Evolutionary conservation across 371 early-diverging fungal species (phyloP), one percentile per base, ranked within the genome.

Genomic region (Mortierella sp.): DNA sequence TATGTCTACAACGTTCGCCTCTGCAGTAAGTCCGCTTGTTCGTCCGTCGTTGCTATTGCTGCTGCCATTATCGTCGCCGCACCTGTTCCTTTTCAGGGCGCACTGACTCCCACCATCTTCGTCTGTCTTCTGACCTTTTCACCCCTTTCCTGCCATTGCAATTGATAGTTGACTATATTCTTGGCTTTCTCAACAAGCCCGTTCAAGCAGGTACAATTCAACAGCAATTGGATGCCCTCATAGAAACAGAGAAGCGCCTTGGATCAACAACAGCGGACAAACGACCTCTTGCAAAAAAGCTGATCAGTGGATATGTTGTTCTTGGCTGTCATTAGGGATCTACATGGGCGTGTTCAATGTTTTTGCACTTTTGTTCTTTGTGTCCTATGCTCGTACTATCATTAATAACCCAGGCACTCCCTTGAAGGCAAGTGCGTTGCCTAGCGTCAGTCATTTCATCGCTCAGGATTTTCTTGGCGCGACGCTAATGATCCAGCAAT

Each of bases 1-100:
- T 88, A 88, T 37, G 82, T 87, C 37, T 88, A 82, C 74, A 84
- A 80, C 13, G 80, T 85, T 64, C 87, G 82, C 40, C 86, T 88
- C 54, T 88, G 88, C 75, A 72, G 88, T 88, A 85, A 19, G 88
- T 81, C 4, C 26, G 34, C 61, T 4, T 44, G 31, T 77, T 19
- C 5, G 16, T 69, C n/a, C 69, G 40, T 21, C 31, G 21, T 16
- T 34, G 19, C 50, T 24, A 37, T 48, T 61, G 46, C 1, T 31
- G 3, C 24, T 43, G 6, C 55, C 53, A 31, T 53, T 34, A 6
- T 34, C 44, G 31, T 71, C 40, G 67, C 67, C 43, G 67, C 40
- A 10, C 34, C n/a, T 37, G 24, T 40, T 61, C 34, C 37, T 16
- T 24, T 61, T 34, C 64, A 61, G 34, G 37, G 24, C 67, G 40